A percentile compares a stretch with the other conserved stretches of the same genome.
Evolutionary conservation across 805 yeast species (phyloP).

Genomic region (Zygotorulaspora florentina): DNA sequence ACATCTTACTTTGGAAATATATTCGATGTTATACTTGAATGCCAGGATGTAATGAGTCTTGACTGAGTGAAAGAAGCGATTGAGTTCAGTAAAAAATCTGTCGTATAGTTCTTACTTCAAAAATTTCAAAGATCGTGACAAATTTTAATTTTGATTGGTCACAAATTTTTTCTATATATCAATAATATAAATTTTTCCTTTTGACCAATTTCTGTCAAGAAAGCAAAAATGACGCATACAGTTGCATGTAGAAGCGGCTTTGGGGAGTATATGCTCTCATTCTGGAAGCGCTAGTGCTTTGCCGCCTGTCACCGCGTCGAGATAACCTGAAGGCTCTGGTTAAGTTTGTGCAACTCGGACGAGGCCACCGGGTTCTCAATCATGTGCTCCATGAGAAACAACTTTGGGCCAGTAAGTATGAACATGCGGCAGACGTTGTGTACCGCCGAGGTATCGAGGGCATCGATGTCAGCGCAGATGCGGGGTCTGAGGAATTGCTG

Average conservation of each 20-base stretch:
- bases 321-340: neutral
- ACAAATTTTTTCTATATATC: too few species aligned
- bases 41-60: neutral
- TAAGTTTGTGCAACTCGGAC: neutral
- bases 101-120: too few species aligned
- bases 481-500: conserved; percentile 1
- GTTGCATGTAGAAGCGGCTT: too few species aligned
- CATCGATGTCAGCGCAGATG: neutral
- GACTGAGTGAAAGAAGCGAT: too few species aligned
- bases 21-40: conserved; percentile 2
- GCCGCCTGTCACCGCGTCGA: neutral
- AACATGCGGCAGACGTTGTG: neutral
- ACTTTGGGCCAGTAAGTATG: neutral
- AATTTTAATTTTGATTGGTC: too few species aligned
- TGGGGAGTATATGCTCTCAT: too few species aligned
- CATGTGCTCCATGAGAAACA: neutral
- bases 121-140: too few species aligned
- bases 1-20: conserved; percentile 3
- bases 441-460: neutral
- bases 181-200: too few species aligned
- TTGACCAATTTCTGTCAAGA: too few species aligned
- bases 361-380: neutral
- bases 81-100: too few species aligned
- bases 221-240: too few species aligned
- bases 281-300: too few species aligned